Evolutionary conservation across 2,329 filamentous ascomycete genomes (phyloP).

Genomic region (Xylaria sp.): DNA sequence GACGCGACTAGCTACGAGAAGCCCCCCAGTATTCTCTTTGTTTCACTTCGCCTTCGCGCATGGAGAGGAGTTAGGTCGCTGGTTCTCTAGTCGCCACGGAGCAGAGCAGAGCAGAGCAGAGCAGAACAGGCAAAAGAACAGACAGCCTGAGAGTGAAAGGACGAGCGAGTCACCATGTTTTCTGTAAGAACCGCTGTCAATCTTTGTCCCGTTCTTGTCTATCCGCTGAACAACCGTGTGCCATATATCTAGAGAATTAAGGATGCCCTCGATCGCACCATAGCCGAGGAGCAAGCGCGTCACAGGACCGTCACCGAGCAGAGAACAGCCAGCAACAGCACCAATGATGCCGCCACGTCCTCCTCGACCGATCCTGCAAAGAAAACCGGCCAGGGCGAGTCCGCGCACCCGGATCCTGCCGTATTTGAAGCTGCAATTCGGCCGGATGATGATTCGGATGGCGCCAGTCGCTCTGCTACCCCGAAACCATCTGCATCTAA

Average conservation of each 20-base stretch:
- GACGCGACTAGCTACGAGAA: background rate
- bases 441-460: constrained; percentile 86
- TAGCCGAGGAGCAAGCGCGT: constrained; percentile 90
- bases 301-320: constrained; percentile 66
- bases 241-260: constrained; percentile 72
- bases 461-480: constrained; percentile 69
- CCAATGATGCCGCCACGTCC: constrained; percentile 42
- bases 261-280: constrained; percentile 84
- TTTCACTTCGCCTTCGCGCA: constrained; percentile 13
- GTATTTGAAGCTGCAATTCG: constrained; percentile 89
- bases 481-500: constrained; percentile 57
- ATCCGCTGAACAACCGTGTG: constrained; percentile 23
- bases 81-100: background rate
- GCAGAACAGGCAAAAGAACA: background rate
- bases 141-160: background rate
- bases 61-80: constrained; percentile 18
- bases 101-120: constrained; percentile 7
- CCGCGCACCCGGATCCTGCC: constrained; percentile 77
- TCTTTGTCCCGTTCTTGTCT: background rate
- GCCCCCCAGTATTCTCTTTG: background rate
- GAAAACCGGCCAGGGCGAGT: constrained; percentile 53
- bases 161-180: constrained; percentile 42
- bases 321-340: constrained; percentile 51
- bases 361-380: constrained; percentile 53
- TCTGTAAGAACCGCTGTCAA: constrained; percentile 38